These are phyloP conservation scores for Cadophora sp. DNA, from an alignment of 2,329 filamentous ascomycete genomes.

Conservation along the genomic window DNA sequence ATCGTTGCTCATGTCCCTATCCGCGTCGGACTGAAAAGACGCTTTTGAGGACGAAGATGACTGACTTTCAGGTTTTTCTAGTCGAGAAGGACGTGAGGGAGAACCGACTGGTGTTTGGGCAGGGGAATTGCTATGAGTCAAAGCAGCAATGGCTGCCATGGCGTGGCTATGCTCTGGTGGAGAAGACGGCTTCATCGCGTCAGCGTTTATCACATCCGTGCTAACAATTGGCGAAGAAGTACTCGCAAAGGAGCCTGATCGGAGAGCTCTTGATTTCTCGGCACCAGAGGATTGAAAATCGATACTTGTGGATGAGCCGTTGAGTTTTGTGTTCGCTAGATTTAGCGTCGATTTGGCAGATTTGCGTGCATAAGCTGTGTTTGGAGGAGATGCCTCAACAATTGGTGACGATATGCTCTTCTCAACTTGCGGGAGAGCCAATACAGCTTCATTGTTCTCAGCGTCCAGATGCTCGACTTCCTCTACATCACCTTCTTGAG, in stretches of 20 bases:
- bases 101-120: constrained; percentile 53
- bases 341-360: constrained; percentile 41
- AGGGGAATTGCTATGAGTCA: constrained; percentile 62
- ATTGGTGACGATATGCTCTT: constrained; percentile 61
- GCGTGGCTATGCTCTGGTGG: constrained; percentile 64
- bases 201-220: constrained; percentile 70
- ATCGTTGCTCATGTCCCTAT: constrained; percentile 45
- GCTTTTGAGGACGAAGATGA: constrained; percentile 58
- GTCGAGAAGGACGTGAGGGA: constrained; percentile 48
- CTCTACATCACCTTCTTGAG: constrained; percentile 55
- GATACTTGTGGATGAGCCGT: constrained; percentile 55
- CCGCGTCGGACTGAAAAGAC: constrained; percentile 46
- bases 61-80: constrained; percentile 52
- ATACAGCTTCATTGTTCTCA: constrained; percentile 47
- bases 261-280: constrained; percentile 61
- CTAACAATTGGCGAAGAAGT: constrained; percentile 70
- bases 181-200: constrained; percentile 62
- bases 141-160: constrained; percentile 72
- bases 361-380: constrained; percentile 59
- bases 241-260: constrained; percentile 67
- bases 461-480: constrained; percentile 44
- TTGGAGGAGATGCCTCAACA: constrained; percentile 48
- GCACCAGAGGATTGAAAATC: constrained; percentile 51
- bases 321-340: constrained; percentile 39
- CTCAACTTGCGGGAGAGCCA: constrained; percentile 54